Evolutionary conservation across 1,284 basidiomycete species (phyloP), one percentile per base, ranked within the genome.

Genomic region (Butyriboletus regius): DNA sequence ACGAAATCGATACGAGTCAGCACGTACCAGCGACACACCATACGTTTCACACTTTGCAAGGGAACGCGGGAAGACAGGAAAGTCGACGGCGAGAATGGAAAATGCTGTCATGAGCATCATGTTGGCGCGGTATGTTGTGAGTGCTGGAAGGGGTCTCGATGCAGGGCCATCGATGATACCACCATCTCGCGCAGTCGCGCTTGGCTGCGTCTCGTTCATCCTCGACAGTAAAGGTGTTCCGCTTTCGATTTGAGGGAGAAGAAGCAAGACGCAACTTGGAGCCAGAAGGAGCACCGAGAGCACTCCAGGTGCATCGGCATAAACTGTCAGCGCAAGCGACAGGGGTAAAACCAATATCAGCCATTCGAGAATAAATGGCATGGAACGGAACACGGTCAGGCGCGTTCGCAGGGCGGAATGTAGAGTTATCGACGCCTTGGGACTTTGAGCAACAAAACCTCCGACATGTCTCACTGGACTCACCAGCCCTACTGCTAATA

Each of bases 1-100:
- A 43, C 26, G 8, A 41, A n/a, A 45, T 18, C 2, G 17, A 20
- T 20, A 43, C 15, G 12, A 18, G 44, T 28, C 28, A 28, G 9
- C 28, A 28, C 28, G 59, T 57, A 93, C 91, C 68, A 96, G 61
- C 20, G 92, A 95, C 0, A 91, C 91, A 0, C 96, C 96, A 70
- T 83, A 97, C 0, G 88, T 87, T 70, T 98, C 94, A 62, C 91
- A 95, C 66, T 98, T 99, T 10, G 87, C 92, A 43, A 96, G 77
- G 8, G 72, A 70, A 13, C 96, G 79, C 0, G 95, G 95, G 62
- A 98, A 98, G 22, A 95, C 77, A 0, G 80, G 81, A 62, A 99
- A 99, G 64, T 99, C 96, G 42, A 98, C 95, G 0, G 96, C 95
- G 8, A 98, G 79, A 54, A 99, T 98, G 35, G 84, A 86, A 38